Evolutionary conservation across 192 early-diverging fungal species (phyloP), one percentile per base, ranked within the genome.

Genomic region (Podila verticillata): DNA sequence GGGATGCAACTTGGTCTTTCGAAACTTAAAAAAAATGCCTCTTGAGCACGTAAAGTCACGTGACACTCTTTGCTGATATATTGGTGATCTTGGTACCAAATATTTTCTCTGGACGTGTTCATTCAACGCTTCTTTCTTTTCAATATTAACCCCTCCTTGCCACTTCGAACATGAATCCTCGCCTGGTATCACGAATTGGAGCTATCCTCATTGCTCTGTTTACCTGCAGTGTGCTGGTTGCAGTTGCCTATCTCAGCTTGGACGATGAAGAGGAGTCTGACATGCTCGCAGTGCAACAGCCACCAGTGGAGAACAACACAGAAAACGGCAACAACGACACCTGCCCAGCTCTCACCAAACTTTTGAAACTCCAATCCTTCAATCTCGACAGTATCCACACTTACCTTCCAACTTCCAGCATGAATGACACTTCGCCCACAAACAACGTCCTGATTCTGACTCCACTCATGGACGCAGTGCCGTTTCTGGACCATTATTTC

Each of bases 371-470:
- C 39, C 57, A 32, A 12, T 22, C 28, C 5, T 24, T 58, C 22
- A 29, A 61, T 44, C 29, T 61, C 28, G 35, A 48, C 10, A 31
- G 5, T 1, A 49, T 59, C 39, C 57, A 69, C 31, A 30, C 44
- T 12, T 44, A 48, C 12, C 22, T 48, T 0, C 30, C 28, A 24
- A 54, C 51, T 20, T n/a, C 65, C 20, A 59, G 49, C n/a, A 32
- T 48, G 26, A 31, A 39, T 22, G 63, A 65, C 20, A 31, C 48
- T 26, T 63, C 65, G 22, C 51, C 69, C 6, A 73, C 57, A 12
- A 39, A 81, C n/a, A 69, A 82, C 56, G 72, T 88, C n/a, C 70
- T 93, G 61, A 92, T 93, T 22, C 71, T 91, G 10, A 93, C 92
- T 1, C 91, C 92, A 0, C 64, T 93, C 22, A 92, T 91, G 66